A percentile compares a stretch with the other conserved stretches of the same genome.
These are phyloP conservation scores for Amphicarpaea edgeworthii DNA, from an alignment of 306 rosid genomes.

Conservation along the genomic window DNA sequence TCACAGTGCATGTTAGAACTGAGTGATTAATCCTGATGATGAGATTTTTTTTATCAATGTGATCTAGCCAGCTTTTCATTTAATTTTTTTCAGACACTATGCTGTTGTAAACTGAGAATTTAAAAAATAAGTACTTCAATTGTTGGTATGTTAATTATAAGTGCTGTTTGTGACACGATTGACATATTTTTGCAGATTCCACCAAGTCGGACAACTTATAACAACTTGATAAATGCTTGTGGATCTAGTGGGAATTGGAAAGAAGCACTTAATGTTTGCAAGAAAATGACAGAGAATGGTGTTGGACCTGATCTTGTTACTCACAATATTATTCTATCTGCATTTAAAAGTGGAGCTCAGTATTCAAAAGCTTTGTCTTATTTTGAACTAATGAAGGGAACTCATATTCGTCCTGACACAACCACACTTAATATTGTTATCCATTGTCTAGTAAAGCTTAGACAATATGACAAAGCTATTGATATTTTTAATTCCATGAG, in stretches of 20 bases:
- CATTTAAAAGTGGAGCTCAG: conserved; percentile 87
- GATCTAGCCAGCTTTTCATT: conserved; percentile 31
- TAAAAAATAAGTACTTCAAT: conserved; percentile 8
- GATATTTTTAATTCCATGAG: conserved; percentile 80
- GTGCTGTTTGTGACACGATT: conserved; percentile 46
- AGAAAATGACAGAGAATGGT: conserved; percentile 96
- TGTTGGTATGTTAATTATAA: conserved; percentile 31
- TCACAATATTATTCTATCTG: conserved; percentile 89
- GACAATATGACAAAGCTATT: conserved; percentile 75
- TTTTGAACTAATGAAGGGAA: conserved; percentile 94
- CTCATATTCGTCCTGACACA: conserved; percentile 82
- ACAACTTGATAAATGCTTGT: conserved; percentile 95
- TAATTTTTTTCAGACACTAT: conserved; percentile 25
- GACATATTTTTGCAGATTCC: conserved; percentile 67
- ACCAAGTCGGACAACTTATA: conserved; percentile 90
- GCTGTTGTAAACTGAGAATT: conserved; percentile 17
- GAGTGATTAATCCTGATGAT: conserved; percentile 27
- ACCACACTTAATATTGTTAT: conserved; percentile 84
- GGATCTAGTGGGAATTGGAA: conserved; percentile 98
- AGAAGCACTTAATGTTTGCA: conserved; percentile 89
- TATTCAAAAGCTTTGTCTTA: conserved; percentile 91
- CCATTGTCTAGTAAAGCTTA: conserved; percentile 81
- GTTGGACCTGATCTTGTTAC: conserved; percentile 99
- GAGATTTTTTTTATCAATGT: conserved; percentile 1
- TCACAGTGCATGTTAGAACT: conserved; percentile 5